Evolutionary conservation across 306 rosid species (phyloP), one percentile per base, ranked within the genome.

Genomic region (Cicer yamashitae): DNA sequence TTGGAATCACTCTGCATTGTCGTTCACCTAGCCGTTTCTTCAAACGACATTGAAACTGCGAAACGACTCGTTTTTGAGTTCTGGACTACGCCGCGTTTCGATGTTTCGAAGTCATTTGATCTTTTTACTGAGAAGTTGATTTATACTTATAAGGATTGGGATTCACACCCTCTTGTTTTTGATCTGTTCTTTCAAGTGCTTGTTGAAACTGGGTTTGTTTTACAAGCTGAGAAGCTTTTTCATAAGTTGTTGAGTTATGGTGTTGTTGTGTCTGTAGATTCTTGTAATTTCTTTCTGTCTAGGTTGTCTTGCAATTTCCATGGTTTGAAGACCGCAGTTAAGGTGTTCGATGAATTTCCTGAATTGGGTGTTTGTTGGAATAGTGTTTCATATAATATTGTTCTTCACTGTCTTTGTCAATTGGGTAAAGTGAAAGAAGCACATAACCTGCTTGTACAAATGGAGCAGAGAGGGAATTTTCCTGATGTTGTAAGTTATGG

Each of bases 131-230:
- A 89, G 73, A 77, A 84, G 62, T 54, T 93, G 79, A 90, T 90
- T 54, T 90, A 90, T 85, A 93, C 98, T 7, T 90, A 93, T 46
- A 93, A 93, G 84, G 86, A 87, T 11, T 93, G 94, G 96, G 93
- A 93, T 60, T 82, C 91, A 30, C 87, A 89, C 34, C 97, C 98
- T 51, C 75, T 74, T 80, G 89, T 89, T 30, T 93, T 91, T 70
- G 94, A 93, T 75, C 80, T 93, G 59, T 86, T 84, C 67, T 91
- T 93, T 77, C 89, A 88, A 77, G 96, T 86, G 43, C 88, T 91
- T 39, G 97, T 91, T 51, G 94, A 93, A 64, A 76, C 80, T 41
- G 94, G 92, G 73, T 41, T 75, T 81, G 74, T 91, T 53, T 61
- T 65, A 10, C 88, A 91, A 84, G 97, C 98, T 64, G 77, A 80